Percentiles rank a stretch among this genome's conserved stretches.
Evolutionary conservation across 192 early-diverging fungal species (phyloP).

Genomic region (Entomortierella beljakovae): DNA sequence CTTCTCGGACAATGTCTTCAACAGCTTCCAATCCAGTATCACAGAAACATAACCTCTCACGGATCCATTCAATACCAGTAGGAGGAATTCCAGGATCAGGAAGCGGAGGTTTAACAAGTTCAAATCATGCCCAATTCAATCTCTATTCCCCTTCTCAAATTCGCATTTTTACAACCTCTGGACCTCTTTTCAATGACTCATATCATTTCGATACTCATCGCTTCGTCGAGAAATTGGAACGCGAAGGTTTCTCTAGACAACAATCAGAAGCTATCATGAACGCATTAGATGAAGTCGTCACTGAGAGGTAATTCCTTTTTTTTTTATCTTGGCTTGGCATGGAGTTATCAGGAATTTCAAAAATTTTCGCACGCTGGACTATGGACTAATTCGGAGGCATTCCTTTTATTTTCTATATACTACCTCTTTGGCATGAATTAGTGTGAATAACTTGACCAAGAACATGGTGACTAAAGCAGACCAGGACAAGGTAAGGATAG

Average conservation of each 20-base stretch:
- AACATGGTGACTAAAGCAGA: constrained; percentile 86
- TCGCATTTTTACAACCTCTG: constrained; percentile 28
- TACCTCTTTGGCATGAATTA: constrained; percentile 18
- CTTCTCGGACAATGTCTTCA: no score
- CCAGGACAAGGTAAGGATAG: constrained; percentile 79
- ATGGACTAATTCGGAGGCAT: no score
- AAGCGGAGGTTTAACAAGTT: not conserved
- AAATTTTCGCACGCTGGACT: not conserved
- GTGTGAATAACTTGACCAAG: constrained; percentile 68
- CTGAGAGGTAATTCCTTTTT: constrained; percentile 67
- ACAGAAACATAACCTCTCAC: no score
- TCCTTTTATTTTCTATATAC: constrained; percentile 1
- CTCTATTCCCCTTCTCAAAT: not conserved
- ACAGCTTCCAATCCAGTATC: no score
- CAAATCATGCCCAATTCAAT: not conserved
- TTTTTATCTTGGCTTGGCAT: no score
- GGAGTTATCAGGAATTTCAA: no score
- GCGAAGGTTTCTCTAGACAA: constrained; percentile 75
- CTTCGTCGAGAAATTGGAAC: constrained; percentile 77
- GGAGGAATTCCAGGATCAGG: not conserved
- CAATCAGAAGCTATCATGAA: constrained; percentile 84
- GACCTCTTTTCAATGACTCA: constrained; percentile 6
- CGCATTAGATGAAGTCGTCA: constrained; percentile 75
- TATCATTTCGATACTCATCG: constrained; percentile 87
- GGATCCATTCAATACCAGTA: no score